Percentiles rank a stretch among this genome's conserved stretches.
phyloP scores from a whole-genome alignment of 768 basidiomycete species.

The Phallus indusiatus region DNA sequence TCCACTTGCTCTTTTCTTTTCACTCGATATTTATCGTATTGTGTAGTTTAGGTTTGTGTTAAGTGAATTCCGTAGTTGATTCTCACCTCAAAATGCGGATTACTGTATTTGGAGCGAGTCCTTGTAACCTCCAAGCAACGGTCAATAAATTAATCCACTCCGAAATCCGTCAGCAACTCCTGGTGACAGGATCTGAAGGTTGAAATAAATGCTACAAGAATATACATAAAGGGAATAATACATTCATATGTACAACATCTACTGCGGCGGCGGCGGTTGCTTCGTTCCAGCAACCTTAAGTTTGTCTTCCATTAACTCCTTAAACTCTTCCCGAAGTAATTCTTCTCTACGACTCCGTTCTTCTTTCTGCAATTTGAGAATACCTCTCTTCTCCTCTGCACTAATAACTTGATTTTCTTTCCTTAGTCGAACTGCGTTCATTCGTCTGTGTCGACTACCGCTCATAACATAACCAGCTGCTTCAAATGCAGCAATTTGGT shows the following conservation, averaged over 20 bases:
- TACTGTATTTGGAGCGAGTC: no score
- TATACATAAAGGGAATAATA: no score
- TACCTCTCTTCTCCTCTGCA: conserved; percentile 95
- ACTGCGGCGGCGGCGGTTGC: neutral
- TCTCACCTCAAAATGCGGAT: no score
- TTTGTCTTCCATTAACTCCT: conserved; percentile 68
- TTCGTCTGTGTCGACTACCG: conserved; percentile 85
- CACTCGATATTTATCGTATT: no score
- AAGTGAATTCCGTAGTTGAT: no score
- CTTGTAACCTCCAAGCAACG: no score
- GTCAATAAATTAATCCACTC: no score
- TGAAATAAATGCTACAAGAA: no score
- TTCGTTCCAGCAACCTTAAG: conserved; percentile 41
- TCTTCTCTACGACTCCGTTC: conserved; percentile 88
- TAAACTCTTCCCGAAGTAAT: conserved; percentile 83
- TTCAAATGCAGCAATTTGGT: conserved; percentile 84
- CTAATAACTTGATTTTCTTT: conserved; percentile 99
- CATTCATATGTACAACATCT: neutral
- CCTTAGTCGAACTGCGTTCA: conserved; percentile 98
- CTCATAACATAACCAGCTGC: conserved; percentile 95
- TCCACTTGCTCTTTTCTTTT: no score
- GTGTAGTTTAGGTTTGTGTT: no score
- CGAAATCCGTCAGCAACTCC: no score
- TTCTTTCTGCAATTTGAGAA: conserved; percentile 89
- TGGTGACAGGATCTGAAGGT: no score